Evolutionary conservation across 163 green algal genomes (phyloP), one percentile per base, ranked within the genome.

Genomic region (Volvox carteri): DNA sequence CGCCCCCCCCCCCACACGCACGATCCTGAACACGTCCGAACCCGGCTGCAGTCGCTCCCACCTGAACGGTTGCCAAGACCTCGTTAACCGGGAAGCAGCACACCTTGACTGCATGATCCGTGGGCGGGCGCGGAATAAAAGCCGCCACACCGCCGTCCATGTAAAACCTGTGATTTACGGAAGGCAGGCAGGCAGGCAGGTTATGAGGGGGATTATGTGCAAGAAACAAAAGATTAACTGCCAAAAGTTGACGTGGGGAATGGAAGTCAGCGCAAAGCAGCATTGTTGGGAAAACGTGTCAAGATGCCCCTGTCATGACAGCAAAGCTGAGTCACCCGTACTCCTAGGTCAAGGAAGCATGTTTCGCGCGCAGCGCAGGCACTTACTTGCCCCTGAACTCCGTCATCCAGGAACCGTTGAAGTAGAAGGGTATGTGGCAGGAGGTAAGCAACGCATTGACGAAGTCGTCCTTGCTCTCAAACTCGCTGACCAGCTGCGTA

Each of bases 401-500:
- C 2, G 75, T 83, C 54, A 90, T 79, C 50, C 78, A 88, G 19
- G 76, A 85, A 42, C 91, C 91, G 54, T 93, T 90, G 62, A 90
- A 89, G 87, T 93, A 93, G 9, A 90, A 84, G 35, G 91, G 91
- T 56, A 93, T 92, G 87, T 93, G 91, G 60, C 84, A 92, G 28
- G 58, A 86, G 14, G 91, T 91, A 39, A 90, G 85, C 39, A 93
- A 85, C 42, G 87, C 78, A 35, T 85, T 70, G 1, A 93, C 79
- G 33, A 93, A 88, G 85, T 93, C 91, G 48, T 92, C 91, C 72
- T 93, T 93, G 78, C 52, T 86, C 3, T 73, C 14, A 4, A 70
- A 93, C 62, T 93, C 87, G 33, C 54, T 77, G 44, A 93, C 81
- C 72, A 92, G 46, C 52, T 81, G 75, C 5, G 54, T 65, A 12